These are phyloP conservation scores for Parascedosporium putredinis DNA, from an alignment of 2,329 filamentous ascomycete genomes.

Conservation along the genomic window DNA sequence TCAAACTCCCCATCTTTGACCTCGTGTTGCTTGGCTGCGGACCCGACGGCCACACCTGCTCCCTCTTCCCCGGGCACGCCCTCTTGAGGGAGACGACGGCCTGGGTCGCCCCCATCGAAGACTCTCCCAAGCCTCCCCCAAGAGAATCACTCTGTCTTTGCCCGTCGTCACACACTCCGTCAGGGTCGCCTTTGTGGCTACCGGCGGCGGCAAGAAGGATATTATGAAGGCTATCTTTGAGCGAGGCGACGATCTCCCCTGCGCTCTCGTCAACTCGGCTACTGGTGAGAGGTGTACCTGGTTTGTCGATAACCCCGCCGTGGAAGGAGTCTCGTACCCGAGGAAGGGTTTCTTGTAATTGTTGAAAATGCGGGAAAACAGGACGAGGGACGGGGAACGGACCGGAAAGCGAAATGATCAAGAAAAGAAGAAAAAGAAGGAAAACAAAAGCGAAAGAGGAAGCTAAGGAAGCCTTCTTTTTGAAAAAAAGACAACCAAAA, in stretches of 20 bases:
- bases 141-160: conserved; percentile 82
- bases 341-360: conserved; percentile 52
- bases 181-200: conserved; percentile 84
- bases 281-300: conserved; percentile 82
- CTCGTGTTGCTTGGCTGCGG: conserved; percentile 87
- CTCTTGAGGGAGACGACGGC: conserved; percentile 77
- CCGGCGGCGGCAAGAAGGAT: conserved; percentile 79
- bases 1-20: conserved; percentile 91
- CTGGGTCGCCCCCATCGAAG: conserved; percentile 85
- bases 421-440: background rate
- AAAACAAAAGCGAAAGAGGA: background rate
- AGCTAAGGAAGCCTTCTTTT: no score
- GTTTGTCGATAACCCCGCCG: conserved; percentile 83
- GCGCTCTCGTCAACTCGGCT: conserved; percentile 75
- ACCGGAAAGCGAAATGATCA: background rate
- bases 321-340: conserved; percentile 77
- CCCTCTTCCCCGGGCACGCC: conserved; percentile 81
- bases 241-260: conserved; percentile 70
- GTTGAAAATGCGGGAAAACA: no score
- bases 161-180: conserved; percentile 82
- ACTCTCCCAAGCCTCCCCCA: conserved; percentile 92
- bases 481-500: no score
- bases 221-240: conserved; percentile 91
- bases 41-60: conserved; percentile 95
- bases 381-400: no score